Evolutionary conservation across 345 rosid species (phyloP).

Genomic region (Populus simonii): DNA sequence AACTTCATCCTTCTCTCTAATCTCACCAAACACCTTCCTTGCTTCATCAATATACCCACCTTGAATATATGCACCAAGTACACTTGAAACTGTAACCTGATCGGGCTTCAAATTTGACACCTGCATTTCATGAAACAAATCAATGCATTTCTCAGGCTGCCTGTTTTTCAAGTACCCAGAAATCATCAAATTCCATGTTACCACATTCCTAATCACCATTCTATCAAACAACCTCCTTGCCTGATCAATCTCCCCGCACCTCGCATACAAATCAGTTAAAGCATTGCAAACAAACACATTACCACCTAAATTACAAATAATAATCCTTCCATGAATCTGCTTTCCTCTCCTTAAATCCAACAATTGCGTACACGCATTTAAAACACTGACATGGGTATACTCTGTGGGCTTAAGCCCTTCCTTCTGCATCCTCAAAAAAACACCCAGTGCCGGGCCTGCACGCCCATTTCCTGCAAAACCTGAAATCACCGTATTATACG

Average conservation of each 20-base stretch:
- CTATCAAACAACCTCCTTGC: slow-evolving; percentile 48
- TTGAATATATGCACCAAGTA: slow-evolving; percentile 46
- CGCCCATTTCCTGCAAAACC: slow-evolving; percentile 39
- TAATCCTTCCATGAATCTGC: slow-evolving; percentile 55
- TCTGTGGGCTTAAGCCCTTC: slow-evolving; percentile 42
- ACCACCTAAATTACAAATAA: slow-evolving; percentile 23
- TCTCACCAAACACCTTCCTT: slow-evolving; percentile 28
- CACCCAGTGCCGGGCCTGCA: slow-evolving; percentile 33
- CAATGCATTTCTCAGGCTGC: slow-evolving; percentile 43
- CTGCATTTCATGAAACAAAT: slow-evolving; percentile 47
- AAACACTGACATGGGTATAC: slow-evolving; percentile 46
- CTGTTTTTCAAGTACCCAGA: slow-evolving; percentile 46
- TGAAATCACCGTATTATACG: slow-evolving; percentile 48
- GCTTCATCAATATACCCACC: slow-evolving; percentile 36
- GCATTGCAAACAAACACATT: slow-evolving; percentile 53
- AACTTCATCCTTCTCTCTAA: slow-evolving; percentile 47
- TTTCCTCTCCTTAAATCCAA: slow-evolving; percentile 46
- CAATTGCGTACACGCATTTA: slow-evolving; percentile 50
- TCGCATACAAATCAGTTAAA: slow-evolving; percentile 53
- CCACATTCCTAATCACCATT: slow-evolving; percentile 38
- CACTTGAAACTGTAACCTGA: slow-evolving; percentile 46
- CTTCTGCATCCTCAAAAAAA: slow-evolving; percentile 37
- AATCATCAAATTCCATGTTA: slow-evolving; percentile 57
- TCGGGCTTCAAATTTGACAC: slow-evolving; percentile 40
- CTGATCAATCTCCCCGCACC: slow-evolving; percentile 44